Evolutionary conservation across 305 asterid genomes (phyloP), one percentile per base, ranked within the genome.

Genomic region (Rubia balearica): DNA sequence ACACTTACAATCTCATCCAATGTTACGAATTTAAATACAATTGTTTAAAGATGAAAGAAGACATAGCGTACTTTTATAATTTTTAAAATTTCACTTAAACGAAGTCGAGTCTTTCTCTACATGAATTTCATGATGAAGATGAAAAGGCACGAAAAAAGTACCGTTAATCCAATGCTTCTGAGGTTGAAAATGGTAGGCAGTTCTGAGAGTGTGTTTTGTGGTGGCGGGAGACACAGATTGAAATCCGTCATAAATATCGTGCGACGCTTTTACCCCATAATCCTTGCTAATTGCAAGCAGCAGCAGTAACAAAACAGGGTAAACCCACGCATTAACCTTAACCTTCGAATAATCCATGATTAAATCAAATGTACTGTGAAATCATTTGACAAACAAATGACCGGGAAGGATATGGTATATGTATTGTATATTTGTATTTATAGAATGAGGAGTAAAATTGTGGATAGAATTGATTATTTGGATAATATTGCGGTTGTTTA

Each of bases 161-260:
- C 86, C 86, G 57, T 83, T 80, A 8, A 83, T 83, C 84, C 87
- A 83, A 13, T 83, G 53, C 36, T 33, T 49, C 38, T 62, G 36
- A 9, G 84, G 86, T 67, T 78, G 84, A 74, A 83, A 83, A 60
- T 83, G 86, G 45, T 75, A 80, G 8, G 59, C 81, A 9, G 86
- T 78, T 67, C 82, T 74, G 11, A 68, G 78, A 0, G 64, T 7
- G 4, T 65, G 45, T 7, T 57, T 56, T 2, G 45, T 76, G 19
- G 43, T 11, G 55, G 1, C 7, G 14, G 72, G 19, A 8, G 66
- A 36, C 0, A 36, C 2, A 10, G 73, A 70, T 61, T 80, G 86
- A 46, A 70, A 69, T 49, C 72, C 65, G n/a, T 49, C 42, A 36
- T 65, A 78, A 8, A 77, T 62, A 46, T 62, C 63, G 71, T 78